Percentiles rank a stretch among this genome's conserved stretches.
phyloP scores from a whole-genome alignment of 352 stramenopile genomes.

The Globisporangium cylindrosporum region DNA sequence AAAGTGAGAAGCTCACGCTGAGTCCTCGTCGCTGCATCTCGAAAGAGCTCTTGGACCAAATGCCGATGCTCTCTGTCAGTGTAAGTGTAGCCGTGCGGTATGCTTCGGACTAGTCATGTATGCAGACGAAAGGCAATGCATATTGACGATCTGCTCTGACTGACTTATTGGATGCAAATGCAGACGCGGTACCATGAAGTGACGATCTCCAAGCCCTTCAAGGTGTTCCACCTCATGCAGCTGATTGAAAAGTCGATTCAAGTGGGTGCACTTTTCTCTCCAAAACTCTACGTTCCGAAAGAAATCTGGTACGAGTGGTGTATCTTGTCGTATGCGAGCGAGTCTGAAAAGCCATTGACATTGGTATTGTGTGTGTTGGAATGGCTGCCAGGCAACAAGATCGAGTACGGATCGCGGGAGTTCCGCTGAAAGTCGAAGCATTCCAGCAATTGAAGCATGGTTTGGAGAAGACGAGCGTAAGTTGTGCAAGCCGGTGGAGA shows the following conservation, averaged over 20 bases:
- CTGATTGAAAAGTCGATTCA: conserved; percentile 80
- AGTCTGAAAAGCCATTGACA: background rate
- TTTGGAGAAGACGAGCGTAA: conserved; percentile 64
- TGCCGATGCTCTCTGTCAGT: conserved; percentile 59
- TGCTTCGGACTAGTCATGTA: background rate
- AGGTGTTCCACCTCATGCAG: conserved; percentile 78
- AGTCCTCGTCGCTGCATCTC: conserved; percentile 54
- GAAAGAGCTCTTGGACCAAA: conserved; percentile 70
- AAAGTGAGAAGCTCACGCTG: conserved; percentile 30
- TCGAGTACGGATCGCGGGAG: conserved; percentile 52
- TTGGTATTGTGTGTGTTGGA: background rate
- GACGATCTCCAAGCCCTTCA: conserved; percentile 48
- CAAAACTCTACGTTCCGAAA: conserved; percentile 71
- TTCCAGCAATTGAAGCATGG: conserved; percentile 69
- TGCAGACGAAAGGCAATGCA: background rate
- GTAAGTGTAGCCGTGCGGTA: conserved; percentile 16
- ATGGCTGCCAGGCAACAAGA: conserved; percentile 48
- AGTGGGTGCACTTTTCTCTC: conserved; percentile 65
- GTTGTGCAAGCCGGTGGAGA: background rate
- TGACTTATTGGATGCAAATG: background rate
- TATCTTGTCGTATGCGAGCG: background rate
- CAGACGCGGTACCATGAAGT: conserved; percentile 64
- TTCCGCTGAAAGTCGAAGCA: conserved; percentile 58
- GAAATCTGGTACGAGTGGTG: conserved; percentile 56
- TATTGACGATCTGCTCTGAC: background rate